phyloP scores from a whole-genome alignment of 768 basidiomycete genomes.

The Xerocomellus amylosporus region DNA sequence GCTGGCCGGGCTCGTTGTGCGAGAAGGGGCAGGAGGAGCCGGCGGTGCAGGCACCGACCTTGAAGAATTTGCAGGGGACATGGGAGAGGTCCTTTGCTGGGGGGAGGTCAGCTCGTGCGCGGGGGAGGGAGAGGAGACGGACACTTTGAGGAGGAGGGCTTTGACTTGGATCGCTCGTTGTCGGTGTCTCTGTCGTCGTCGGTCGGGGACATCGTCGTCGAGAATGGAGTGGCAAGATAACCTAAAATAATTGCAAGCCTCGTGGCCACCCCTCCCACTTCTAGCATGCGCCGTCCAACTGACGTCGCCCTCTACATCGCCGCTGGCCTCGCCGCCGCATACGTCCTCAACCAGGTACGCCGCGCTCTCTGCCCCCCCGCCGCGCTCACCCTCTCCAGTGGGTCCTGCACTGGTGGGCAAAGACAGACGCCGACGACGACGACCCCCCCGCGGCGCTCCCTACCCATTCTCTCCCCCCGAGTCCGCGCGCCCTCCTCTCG shows the following conservation, averaged over 20 bases:
- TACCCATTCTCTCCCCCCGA: slow-evolving; percentile 9
- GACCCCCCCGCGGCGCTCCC: not conserved
- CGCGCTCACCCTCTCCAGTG: slow-evolving; percentile 8
- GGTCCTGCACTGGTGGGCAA: slow-evolving; percentile 2
- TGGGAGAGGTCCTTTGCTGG: slow-evolving; percentile 87
- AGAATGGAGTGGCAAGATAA: not conserved
- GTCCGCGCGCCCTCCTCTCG: not conserved
- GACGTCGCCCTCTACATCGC: slow-evolving; percentile 12
- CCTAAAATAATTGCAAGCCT: not conserved
- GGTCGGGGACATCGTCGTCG: slow-evolving; percentile 16
- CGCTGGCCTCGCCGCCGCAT: slow-evolving; percentile 17
- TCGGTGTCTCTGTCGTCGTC: slow-evolving; percentile 29
- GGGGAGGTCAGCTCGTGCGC: not conserved
- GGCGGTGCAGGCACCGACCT: slow-evolving; percentile 90
- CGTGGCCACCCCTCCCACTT: too few species aligned
- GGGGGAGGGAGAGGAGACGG: not conserved
- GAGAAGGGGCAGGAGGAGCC: slow-evolving; percentile 96
- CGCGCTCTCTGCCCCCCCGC: fast-evolving
- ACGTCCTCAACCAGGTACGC: slow-evolving; percentile 20
- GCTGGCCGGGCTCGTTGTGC: slow-evolving; percentile 76
- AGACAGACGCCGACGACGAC: not conserved
- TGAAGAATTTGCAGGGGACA: slow-evolving; percentile 98
- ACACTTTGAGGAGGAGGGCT: slow-evolving; percentile 35
- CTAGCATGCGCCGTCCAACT: slow-evolving; percentile 11
- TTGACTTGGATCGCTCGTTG: slow-evolving; percentile 25